Evolutionary conservation across 805 yeast genomes (phyloP), one percentile per base, ranked within the genome.

Genomic region (Wickerhamiella nectarea): DNA sequence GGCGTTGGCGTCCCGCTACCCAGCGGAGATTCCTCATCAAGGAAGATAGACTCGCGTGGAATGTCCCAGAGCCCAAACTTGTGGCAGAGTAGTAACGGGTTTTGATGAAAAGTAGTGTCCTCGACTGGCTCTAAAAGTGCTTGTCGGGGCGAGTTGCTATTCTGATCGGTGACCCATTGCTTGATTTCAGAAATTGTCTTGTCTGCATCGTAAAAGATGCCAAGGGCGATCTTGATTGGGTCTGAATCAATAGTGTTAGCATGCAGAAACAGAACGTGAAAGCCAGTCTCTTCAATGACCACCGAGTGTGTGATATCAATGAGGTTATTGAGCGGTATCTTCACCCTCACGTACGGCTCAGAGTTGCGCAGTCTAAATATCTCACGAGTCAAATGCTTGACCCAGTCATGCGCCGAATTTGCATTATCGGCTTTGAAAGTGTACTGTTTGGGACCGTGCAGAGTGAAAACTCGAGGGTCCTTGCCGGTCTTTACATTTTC

Each of bases 391-490:
- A 89, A 60, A 8, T 71, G 63, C 42, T 78, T 76, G 37, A 74
- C 78, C 97, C 97, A 89, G 14, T 78, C 72, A 46, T 81, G 69
- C 0, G 96, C 96, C 6, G 78, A 64, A 48, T 69, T 75, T 12
- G 72, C 61, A 19, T 80, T 76, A 54, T 87, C 95, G 2, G 93
- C 81, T 48, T 72, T 70, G 52, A 87, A 80, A 34, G 70, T 68
- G 58, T 78, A 78, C 0, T 73, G 68, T 49, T 74, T 71, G 24
- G 69, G 66, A 34, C 31, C 31, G 7, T 28, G 11, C 19, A 89
- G 62, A 36, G 70, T 67, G 53, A 87, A 74, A 0, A 77, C 61
- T 45, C 77, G 86, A 9, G 42, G 29, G 22, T 39, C 42, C 19
- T 39, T 39, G 31, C 31, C 31, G n/a, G 35, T 33, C 11, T n/a